A percentile compares a stretch with the other conserved stretches of the same genome.
These are phyloP conservation scores for Talaromyces piceae DNA, from an alignment of 2,329 filamentous ascomycete genomes.

Conservation along the genomic window DNA sequence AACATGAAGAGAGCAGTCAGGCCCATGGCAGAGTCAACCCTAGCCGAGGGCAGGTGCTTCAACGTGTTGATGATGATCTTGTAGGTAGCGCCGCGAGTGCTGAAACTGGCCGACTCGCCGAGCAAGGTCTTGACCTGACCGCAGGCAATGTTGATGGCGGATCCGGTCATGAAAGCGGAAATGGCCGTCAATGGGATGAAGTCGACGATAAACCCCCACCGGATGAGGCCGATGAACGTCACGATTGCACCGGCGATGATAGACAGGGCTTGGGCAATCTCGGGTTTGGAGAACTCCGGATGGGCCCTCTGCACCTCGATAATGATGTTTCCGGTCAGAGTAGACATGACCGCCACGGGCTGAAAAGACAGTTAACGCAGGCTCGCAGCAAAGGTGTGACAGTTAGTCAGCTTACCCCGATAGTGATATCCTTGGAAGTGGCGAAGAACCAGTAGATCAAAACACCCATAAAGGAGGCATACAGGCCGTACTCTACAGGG, in stretches of 20 bases:
- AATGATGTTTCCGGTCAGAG: conserved; percentile 77
- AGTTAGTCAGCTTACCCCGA: conserved; percentile 57
- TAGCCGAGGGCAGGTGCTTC: conserved; percentile 59
- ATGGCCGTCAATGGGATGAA: conserved; percentile 86
- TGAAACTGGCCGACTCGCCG: conserved; percentile 60
- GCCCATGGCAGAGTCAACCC: conserved; percentile 79
- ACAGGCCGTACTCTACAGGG: conserved; percentile 75
- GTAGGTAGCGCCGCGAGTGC: conserved; percentile 72
- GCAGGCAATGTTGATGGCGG: conserved; percentile 76
- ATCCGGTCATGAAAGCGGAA: conserved; percentile 94
- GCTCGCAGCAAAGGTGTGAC: conserved; percentile 6
- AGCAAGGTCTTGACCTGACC: conserved; percentile 79
- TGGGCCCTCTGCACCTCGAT: conserved; percentile 50
- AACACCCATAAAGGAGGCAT: conserved; percentile 94
- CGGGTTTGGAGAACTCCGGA: conserved; percentile 50
- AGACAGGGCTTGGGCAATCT: conserved; percentile 70
- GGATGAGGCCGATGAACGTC: conserved; percentile 66
- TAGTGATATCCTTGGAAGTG: conserved; percentile 97
- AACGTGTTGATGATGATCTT: conserved; percentile 74
- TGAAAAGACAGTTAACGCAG: conserved; percentile 30
- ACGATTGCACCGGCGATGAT: conserved; percentile 73
- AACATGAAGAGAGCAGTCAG: conserved; percentile 72
- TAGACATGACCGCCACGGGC: conserved; percentile 94
- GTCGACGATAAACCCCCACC: conserved; percentile 84
- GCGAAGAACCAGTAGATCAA: conserved; percentile 96